Conservation (phyloP, 139 green algal species). For the Closterium sp. region DNA sequence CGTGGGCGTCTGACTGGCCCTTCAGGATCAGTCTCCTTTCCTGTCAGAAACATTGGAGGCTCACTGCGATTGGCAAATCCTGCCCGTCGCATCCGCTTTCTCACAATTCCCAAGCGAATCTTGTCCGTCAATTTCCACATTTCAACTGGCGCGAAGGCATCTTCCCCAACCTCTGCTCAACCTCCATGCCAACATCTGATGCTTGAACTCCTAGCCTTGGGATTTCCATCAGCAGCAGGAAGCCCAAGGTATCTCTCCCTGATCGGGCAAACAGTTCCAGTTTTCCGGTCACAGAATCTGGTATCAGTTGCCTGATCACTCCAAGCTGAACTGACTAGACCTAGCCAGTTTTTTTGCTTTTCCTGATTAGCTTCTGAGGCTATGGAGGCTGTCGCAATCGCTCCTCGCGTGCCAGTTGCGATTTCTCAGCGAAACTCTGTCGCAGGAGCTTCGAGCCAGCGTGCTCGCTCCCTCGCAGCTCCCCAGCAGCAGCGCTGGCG, state of each 20-base stretch:
- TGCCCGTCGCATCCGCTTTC: background rate
- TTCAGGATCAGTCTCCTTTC: no score
- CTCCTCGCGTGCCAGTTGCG: background rate
- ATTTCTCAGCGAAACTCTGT: background rate
- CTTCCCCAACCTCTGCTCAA: background rate
- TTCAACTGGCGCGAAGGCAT: background rate
- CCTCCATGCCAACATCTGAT: background rate
- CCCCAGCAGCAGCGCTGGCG: background rate
- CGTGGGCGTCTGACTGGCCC: background rate
- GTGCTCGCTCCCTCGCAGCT: background rate
- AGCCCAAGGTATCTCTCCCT: no score
- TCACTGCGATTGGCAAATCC: background rate
- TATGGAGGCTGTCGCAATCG: background rate
- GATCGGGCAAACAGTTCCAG: background rate
- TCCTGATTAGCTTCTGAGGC: background rate
- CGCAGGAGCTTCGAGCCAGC: background rate
- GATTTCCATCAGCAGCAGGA: background rate
- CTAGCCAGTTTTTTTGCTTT: background rate
- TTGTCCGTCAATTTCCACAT: no score
- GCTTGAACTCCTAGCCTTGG: background rate
- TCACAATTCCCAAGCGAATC: no score
- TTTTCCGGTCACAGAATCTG: background rate
- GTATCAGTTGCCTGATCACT: background rate
- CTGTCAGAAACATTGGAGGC: no score
- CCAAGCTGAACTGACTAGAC: background rate